Evolutionary conservation across 1,139 yeast species (phyloP).

Genomic region (Yamadazyma dushanensis): DNA sequence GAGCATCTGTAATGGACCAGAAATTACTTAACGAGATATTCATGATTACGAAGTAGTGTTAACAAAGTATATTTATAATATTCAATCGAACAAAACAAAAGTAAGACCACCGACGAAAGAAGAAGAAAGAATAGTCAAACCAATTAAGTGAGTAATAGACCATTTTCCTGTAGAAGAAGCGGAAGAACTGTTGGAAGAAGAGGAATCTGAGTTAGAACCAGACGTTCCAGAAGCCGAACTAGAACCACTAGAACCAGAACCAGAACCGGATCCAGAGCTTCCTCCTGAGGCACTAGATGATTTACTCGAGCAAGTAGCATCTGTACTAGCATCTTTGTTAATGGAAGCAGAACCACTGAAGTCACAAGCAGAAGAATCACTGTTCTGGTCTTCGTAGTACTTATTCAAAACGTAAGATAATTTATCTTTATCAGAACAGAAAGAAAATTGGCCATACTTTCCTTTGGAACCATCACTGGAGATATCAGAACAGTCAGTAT

Average conservation of each 20-base stretch:
- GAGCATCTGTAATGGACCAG: slow-evolving; percentile 87
- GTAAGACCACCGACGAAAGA: slow-evolving; percentile 43
- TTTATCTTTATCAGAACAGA: slow-evolving; percentile 59
- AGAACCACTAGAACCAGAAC: slow-evolving; percentile 9
- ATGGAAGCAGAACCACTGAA: slow-evolving; percentile 65
- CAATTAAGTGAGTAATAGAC: slow-evolving; percentile 31
- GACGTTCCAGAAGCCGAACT: slow-evolving; percentile 7
- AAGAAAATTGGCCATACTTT: slow-evolving; percentile 60
- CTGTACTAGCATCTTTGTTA: slow-evolving; percentile 44
- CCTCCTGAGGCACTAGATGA: slow-evolving; percentile 32
- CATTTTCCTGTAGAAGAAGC: slow-evolving; percentile 24
- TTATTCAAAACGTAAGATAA: slow-evolving; percentile 61
- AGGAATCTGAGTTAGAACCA: slow-evolving; percentile 15
- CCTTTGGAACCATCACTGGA: slow-evolving; percentile 60
- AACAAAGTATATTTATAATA: slow-evolving; percentile 1
- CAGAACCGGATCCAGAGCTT: slow-evolving; percentile 34
- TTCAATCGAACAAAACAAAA: slow-evolving; percentile 27
- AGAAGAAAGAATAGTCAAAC: slow-evolving; percentile 32
- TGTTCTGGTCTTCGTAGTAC: slow-evolving; percentile 53
- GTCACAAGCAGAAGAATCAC: slow-evolving; percentile 54
- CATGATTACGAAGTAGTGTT: slow-evolving; percentile 61
- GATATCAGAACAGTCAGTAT: slow-evolving; percentile 54
- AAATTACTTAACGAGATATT: slow-evolving; percentile 89
- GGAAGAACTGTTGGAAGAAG: slow-evolving; percentile 15
- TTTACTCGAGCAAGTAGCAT: slow-evolving; percentile 53